Percentiles rank a stretch among this genome's conserved stretches.
phyloP scores from a whole-genome alignment of 805 yeast species.

The Candida xyloterini region DNA sequence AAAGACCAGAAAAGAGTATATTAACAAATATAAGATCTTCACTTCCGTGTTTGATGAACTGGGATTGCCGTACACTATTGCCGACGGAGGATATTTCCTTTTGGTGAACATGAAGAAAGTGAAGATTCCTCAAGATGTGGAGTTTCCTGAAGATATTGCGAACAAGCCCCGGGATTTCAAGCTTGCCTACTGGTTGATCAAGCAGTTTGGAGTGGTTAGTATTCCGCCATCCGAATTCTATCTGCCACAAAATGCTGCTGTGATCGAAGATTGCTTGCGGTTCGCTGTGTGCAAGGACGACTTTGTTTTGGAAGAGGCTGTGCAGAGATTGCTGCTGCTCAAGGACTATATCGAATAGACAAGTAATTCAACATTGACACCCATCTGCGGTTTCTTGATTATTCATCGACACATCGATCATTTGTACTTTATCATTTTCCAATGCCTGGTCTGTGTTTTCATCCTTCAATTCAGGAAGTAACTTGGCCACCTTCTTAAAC shows the following conservation, averaged over 20 bases:
- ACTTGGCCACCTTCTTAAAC: conserved; percentile 87
- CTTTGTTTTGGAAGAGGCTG: conserved; percentile 75
- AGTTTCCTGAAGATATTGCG: conserved; percentile 66
- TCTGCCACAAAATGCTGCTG: conserved; percentile 62
- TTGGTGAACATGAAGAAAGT: conserved; percentile 84
- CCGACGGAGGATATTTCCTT: conserved; percentile 93
- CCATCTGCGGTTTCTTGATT: conserved; percentile 32
- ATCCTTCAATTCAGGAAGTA: conserved; percentile 72
- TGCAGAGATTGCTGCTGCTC: conserved; percentile 64
- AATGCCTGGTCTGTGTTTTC: conserved; percentile 26
- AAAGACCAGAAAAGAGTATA: conserved; percentile 63
- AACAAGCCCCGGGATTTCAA: conserved; percentile 80
- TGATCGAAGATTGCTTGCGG: conserved; percentile 81
- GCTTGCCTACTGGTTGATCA: conserved; percentile 88
- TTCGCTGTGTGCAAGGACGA: conserved; percentile 97
- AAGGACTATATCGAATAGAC: conserved; percentile 50
- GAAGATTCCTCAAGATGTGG: conserved; percentile 62
- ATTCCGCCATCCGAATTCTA: conserved; percentile 98
- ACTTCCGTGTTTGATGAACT: conserved; percentile 79
- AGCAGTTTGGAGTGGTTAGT: conserved; percentile 90
- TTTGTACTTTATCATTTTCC: conserved; percentile 34
- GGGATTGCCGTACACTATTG: conserved; percentile 81
- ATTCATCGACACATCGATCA: conserved; percentile 42
- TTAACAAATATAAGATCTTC: conserved; percentile 69
- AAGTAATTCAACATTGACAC: conserved; percentile 37